Evolutionary conservation across 768 basidiomycete genomes (phyloP).

Genomic region (Termitomyces sp.): DNA sequence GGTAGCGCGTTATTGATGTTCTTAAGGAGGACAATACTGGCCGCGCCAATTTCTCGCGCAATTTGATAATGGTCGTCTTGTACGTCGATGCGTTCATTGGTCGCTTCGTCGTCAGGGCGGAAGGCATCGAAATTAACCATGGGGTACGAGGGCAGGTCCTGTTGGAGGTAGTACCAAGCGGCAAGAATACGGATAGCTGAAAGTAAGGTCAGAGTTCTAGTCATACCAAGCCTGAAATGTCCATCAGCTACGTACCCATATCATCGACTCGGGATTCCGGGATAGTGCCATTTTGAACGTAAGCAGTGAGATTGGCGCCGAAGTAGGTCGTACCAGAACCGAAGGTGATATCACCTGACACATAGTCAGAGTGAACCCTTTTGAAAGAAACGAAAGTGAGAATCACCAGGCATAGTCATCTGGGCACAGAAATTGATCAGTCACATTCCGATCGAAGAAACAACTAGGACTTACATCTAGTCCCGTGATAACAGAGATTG

Average conservation of each 20-base stretch:
- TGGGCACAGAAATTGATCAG: constrained; percentile 21
- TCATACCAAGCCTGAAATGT: neutral
- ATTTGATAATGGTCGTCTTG: constrained; percentile 66
- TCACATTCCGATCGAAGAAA: neutral
- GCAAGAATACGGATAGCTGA: constrained; percentile 75
- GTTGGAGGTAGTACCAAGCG: constrained; percentile 63
- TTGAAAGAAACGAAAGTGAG: too few relatives aligned
- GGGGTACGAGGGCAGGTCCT: constrained; percentile 65
- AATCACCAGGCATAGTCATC: constrained; percentile 69
- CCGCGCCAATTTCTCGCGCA: constrained; percentile 71
- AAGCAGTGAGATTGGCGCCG: constrained; percentile 64
- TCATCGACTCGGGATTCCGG: constrained; percentile 66
- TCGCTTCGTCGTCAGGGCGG: constrained; percentile 44
- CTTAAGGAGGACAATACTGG: constrained; percentile 76
- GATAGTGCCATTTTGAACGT: constrained; percentile 72
- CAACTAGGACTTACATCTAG: constrained; percentile 50
- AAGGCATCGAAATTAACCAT: constrained; percentile 71
- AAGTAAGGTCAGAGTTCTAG: neutral
- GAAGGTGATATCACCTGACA: constrained; percentile 39
- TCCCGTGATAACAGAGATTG: constrained; percentile 57
- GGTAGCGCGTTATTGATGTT: constrained; percentile 60
- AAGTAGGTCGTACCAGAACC: constrained; percentile 55
- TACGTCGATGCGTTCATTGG: constrained; percentile 65
- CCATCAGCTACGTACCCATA: constrained; percentile 52
- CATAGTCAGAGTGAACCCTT: neutral